Evolutionary conservation across 2,329 filamentous ascomycete species (phyloP), one percentile per base, ranked within the genome.

Genomic region (Aureobasidium sp.): DNA sequence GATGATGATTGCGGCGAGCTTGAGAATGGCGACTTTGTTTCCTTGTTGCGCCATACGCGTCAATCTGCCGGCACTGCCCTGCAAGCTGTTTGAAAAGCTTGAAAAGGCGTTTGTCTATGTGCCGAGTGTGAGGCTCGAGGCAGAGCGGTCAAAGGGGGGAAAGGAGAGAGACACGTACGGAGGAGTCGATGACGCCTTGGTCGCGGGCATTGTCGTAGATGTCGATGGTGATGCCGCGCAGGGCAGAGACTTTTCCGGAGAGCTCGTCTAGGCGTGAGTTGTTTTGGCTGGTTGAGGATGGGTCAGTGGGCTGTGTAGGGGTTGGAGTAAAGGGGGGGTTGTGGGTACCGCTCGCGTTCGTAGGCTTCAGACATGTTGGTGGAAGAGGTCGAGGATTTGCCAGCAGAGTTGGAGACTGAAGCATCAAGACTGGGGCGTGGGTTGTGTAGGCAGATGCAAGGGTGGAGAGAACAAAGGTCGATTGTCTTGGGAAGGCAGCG

Each of bases 161-260:
- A 30, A 25, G 60, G 72, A n/a, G n/a, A n/a, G n/a, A n/a, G n/a
- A n/a, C n/a, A n/a, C 81, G 55, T 78, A 94, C 88, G 34, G 88
- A 91, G 64, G 82, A 84, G 71, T 98, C 89, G 61, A 98, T 87
- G 58, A 95, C 81, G 60, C 86, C 82, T 63, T 97, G 91, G 62
- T 88, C 82, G 55, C 89, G 83, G 45, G 93, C 93, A 68, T 93
- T 90, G 73, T 97, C 90, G 78, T 97, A 96, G 65, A 98, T 98
- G 74, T 98, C 90, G 60, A 97, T 83, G 37, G 93, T 98, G 47
- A 98, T 89, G 70, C 87, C 88, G 65, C 91, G 89, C 58, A 98
- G 80, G 49, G 90, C 89, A 16, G 88, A 88, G 53, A 97, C 90
- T 74, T 98, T 98, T 60, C 83, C 80, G 14, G 87, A 86, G 32